Evolutionary conservation across 495 filamentous ascomycete species (phyloP).

Genomic region (Collariella sp.): DNA sequence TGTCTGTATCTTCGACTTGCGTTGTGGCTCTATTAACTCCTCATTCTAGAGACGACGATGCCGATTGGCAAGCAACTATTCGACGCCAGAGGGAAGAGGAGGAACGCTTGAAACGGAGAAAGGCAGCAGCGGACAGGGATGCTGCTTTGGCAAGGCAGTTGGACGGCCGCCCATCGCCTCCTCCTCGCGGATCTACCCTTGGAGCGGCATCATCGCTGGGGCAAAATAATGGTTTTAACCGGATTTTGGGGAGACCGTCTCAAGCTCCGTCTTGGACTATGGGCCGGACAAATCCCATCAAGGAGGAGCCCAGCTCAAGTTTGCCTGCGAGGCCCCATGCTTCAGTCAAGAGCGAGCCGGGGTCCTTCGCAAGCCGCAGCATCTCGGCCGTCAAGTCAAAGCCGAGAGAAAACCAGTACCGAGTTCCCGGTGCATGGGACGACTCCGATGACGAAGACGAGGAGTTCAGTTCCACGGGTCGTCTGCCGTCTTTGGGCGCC

Average conservation of each 20-base stretch:
- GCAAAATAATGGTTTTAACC: slow-evolving; percentile 8
- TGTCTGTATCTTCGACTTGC: not conserved
- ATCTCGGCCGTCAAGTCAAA: not conserved
- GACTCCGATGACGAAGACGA: slow-evolving; percentile 10
- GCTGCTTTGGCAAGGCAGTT: slow-evolving; percentile 12
- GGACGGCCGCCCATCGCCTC: not conserved
- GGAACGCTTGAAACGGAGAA: slow-evolving; percentile 9
- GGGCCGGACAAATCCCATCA: not conserved
- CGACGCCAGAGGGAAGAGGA: slow-evolving; percentile 11
- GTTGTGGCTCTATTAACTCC: not conserved
- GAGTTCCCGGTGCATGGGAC: slow-evolving; percentile 11
- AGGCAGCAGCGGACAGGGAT: slow-evolving; percentile 13
- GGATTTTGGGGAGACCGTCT: slow-evolving; percentile 7
- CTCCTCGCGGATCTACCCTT: not conserved
- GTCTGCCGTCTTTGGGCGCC: not conserved
- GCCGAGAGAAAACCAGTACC: not conserved
- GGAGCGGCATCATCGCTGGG: not conserved
- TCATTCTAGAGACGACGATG: slow-evolving; percentile 13
- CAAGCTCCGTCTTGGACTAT: not conserved
- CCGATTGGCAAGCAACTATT: not conserved
- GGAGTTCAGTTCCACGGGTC: not conserved
- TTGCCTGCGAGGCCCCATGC: slow-evolving; percentile 1
- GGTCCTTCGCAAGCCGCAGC: not conserved
- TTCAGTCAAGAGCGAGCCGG: not conserved
- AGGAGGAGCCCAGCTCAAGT: not conserved